These are phyloP conservation scores for Melampsora larici-populina DNA, from an alignment of 1,284 basidiomycete genomes.

Conservation along the genomic window DNA sequence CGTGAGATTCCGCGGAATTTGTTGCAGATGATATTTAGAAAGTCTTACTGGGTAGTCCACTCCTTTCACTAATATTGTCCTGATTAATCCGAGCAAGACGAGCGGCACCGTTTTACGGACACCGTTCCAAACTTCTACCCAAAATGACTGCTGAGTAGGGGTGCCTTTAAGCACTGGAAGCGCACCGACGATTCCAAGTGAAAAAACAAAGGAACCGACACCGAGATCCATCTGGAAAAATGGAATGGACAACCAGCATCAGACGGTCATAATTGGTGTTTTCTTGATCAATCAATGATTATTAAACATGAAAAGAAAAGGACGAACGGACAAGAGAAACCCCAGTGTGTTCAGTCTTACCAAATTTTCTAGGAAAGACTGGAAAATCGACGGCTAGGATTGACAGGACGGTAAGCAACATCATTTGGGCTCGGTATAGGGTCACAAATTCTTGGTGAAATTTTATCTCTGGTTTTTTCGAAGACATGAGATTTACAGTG, in stretches of 20 bases:
- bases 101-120: conserved; percentile 67
- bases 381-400: conserved; percentile 96
- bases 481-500: no score
- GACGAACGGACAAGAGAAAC: conserved; percentile 70
- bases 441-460: conserved; percentile 64
- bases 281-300: not conserved
- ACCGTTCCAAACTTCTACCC: conserved; percentile 51
- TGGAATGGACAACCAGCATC: conserved; percentile 21
- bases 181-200: conserved; percentile 82
- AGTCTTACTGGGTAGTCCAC: conserved; percentile 79
- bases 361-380: conserved; percentile 79
- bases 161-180: conserved; percentile 60
- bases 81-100: conserved; percentile 68
- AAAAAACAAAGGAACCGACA: conserved; percentile 93
- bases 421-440: conserved; percentile 89
- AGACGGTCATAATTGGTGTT: not conserved
- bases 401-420: conserved; percentile 82
- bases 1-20: not conserved
- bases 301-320: not conserved
- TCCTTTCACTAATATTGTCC: conserved; percentile 84
- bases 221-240: conserved; percentile 84
- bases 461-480: not conserved
- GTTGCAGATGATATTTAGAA: conserved; percentile 7
- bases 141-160: conserved; percentile 22
- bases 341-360: conserved; percentile 92